Percentiles rank a stretch among this genome's conserved stretches.
Evolutionary conservation across 768 basidiomycete genomes (phyloP).

Genomic region (Cytidiella melzeri): DNA sequence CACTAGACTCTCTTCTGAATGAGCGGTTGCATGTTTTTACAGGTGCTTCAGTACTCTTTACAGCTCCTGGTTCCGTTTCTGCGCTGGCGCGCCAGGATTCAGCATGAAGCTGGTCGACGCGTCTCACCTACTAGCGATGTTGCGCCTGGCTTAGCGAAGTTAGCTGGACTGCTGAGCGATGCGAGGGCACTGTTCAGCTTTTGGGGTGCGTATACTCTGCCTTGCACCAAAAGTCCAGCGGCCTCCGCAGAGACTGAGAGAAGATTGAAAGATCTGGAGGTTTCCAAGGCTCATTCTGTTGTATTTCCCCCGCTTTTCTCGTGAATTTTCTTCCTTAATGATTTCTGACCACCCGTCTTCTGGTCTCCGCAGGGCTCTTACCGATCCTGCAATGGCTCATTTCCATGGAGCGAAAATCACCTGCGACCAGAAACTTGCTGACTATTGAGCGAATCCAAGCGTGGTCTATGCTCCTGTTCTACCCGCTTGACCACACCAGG

Average conservation of each 20-base stretch:
- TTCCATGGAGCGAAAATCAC: conserved; percentile 63
- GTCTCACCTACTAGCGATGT: conserved; percentile 45
- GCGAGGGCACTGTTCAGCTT: conserved; percentile 71
- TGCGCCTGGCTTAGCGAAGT: conserved; percentile 46
- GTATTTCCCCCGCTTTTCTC: too few relatives aligned
- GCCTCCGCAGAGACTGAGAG: too few relatives aligned
- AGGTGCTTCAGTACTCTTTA: conserved; percentile 71
- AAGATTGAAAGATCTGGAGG: too few relatives aligned
- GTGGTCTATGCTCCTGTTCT: conserved; percentile 73
- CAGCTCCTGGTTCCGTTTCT: conserved; percentile 67
- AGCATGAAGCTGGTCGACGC: conserved; percentile 57
- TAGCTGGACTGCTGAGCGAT: conserved; percentile 54
- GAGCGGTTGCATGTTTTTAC: not conserved
- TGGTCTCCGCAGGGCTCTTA: conserved; percentile 53
- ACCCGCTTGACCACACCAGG: conserved; percentile 71
- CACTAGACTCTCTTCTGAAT: too few relatives aligned
- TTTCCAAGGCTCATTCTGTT: too few relatives aligned
- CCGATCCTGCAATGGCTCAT: conserved; percentile 80
- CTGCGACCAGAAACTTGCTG: conserved; percentile 62
- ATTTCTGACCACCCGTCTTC: too few relatives aligned
- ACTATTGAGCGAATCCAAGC: conserved; percentile 78
- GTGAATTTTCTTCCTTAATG: not conserved
- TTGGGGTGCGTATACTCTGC: conserved; percentile 55
- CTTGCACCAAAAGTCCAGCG: not conserved
- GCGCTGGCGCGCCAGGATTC: conserved; percentile 60